Percentiles rank a stretch among this genome's conserved stretches.
phyloP scores from a whole-genome alignment of 805 yeast genomes.

The Cyberlindnera galapagoensis region DNA sequence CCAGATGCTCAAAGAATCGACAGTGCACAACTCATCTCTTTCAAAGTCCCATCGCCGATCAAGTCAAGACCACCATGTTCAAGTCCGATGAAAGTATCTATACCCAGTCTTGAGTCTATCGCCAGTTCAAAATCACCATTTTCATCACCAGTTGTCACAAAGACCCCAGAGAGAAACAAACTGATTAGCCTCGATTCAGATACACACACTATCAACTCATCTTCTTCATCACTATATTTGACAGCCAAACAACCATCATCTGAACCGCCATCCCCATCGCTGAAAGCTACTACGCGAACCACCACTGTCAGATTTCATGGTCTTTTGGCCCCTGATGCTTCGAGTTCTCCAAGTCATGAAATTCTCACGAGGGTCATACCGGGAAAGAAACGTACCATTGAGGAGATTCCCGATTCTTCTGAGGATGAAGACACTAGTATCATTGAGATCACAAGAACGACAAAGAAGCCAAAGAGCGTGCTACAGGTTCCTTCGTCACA shows the following conservation, averaged over 20 bases:
- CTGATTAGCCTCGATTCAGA: not conserved
- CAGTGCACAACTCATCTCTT: conserved; percentile 23
- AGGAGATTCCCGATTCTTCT: conserved; percentile 16
- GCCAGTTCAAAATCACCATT: not conserved
- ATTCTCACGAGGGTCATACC: conserved; percentile 11
- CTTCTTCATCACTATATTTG: conserved; percentile 11
- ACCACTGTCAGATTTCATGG: conserved; percentile 16
- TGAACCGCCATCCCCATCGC: not conserved
- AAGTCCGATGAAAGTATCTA: conserved; percentile 12
- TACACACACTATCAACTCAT: too few species aligned
- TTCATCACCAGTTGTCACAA: not conserved
- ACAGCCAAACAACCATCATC: conserved; percentile 8
- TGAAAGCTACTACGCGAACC: conserved; percentile 7
- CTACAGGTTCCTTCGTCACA: conserved; percentile 22
- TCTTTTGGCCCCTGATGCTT: conserved; percentile 6
- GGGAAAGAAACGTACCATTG: conserved; percentile 8
- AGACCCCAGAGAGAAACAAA: not conserved
- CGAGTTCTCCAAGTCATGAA: conserved; percentile 10
- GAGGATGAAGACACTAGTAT: conserved; percentile 23
- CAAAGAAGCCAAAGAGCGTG: conserved; percentile 15
- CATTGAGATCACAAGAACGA: conserved; percentile 22
- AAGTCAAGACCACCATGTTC: conserved; percentile 9
- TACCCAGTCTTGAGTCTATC: not conserved
- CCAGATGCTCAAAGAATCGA: conserved; percentile 4
- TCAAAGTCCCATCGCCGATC: conserved; percentile 20